Base-by-base conservation (phyloP, 148 eudicot genomes). In the Beta vulgaris region DNA sequence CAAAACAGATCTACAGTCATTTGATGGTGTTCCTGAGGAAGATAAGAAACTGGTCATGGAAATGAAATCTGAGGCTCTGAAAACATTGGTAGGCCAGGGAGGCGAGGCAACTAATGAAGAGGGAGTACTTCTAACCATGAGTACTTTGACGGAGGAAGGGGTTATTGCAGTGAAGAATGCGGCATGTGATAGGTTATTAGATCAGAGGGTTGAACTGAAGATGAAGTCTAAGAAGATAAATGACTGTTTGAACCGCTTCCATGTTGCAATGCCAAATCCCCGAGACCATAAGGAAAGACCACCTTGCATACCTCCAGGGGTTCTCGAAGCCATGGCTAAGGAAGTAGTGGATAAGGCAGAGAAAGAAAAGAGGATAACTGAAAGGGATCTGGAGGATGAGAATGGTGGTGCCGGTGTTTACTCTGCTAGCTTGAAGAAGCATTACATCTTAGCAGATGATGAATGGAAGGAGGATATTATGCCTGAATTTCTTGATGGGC, bases 391-490 rank as follows among this genome's bases (percentile, higher is more conserved):
- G 78, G 98, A 93, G 81, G 79, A 93, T 19, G 95, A 90, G 84
- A 90, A 91, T 78, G 98, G 97, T 68, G 98, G 98, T 49, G 98
- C 98, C 7, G 98, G 98, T 84, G 98, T 93, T 7, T 93, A 93
- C 77, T 91, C 97, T 44, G 94, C 97, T 40, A 90, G 87, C 83
- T 82, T 93, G 85, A 91, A 77, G 82, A 93, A 93, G 80, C 89
- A 87, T 73, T 91, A 93, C 37, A 74, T 93, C 39, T 78, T 93
- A 57, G 98, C 95, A 16, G 31, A 91, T 53, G 93, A 91, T 28
- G 98, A 91, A 55, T 93, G 98, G 98, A 93, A 93, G 71, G 88
- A 86, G 77, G 98, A 93, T 74, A 77, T 82, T 72, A 90, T 93
- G 81, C 95, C 98, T 9, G 98, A 93, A 82, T 88, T 93, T 49